These are phyloP conservation scores for Botrytis aclada DNA, from an alignment of 2,329 filamentous ascomycete species.

Conservation along the genomic window DNA sequence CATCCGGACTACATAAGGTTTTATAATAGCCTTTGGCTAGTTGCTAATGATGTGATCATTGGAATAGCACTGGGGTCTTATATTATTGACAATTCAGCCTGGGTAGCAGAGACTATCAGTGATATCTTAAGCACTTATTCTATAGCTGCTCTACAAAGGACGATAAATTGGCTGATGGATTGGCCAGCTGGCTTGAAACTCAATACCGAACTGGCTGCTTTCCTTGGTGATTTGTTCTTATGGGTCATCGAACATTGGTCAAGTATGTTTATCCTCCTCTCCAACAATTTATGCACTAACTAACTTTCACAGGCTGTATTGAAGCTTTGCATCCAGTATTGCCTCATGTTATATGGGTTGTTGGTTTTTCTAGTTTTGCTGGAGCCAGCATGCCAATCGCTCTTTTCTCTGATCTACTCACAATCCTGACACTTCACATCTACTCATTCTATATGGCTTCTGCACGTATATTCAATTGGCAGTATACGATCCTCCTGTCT, in stretches of 20 bases:
- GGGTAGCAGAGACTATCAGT: slow-evolving; percentile 78
- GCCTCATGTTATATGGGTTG: slow-evolving; percentile 85
- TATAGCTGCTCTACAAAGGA: slow-evolving; percentile 80
- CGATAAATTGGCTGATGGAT: slow-evolving; percentile 93
- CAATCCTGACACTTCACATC: slow-evolving; percentile 88
- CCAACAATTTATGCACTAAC: not conserved
- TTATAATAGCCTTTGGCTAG: slow-evolving; percentile 97
- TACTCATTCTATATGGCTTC: slow-evolving; percentile 98
- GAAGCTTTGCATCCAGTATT: slow-evolving; percentile 72
- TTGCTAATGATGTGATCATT: slow-evolving; percentile 97
- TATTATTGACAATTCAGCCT: slow-evolving; percentile 89
- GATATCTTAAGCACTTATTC: slow-evolving; percentile 75
- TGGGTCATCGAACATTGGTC: slow-evolving; percentile 99
- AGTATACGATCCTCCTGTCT: slow-evolving; percentile 91
- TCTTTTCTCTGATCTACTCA: slow-evolving; percentile 89
- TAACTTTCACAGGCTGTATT: slow-evolving; percentile 59
- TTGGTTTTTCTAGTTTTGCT: slow-evolving; percentile 91
- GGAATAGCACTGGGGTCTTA: slow-evolving; percentile 95
- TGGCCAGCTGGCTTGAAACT: slow-evolving; percentile 94
- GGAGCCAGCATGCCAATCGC: slow-evolving; percentile 97
- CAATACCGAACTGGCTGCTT: slow-evolving; percentile 89
- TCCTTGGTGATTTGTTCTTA: slow-evolving; percentile 89
- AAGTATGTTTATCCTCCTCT: slow-evolving; percentile 49
- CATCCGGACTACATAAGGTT: slow-evolving; percentile 98
- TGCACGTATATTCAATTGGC: slow-evolving; percentile 97